These are phyloP conservation scores for Paramecium tetraurelia DNA, from an alignment of 73 alveolate species.

Conservation along the genomic window DNA sequence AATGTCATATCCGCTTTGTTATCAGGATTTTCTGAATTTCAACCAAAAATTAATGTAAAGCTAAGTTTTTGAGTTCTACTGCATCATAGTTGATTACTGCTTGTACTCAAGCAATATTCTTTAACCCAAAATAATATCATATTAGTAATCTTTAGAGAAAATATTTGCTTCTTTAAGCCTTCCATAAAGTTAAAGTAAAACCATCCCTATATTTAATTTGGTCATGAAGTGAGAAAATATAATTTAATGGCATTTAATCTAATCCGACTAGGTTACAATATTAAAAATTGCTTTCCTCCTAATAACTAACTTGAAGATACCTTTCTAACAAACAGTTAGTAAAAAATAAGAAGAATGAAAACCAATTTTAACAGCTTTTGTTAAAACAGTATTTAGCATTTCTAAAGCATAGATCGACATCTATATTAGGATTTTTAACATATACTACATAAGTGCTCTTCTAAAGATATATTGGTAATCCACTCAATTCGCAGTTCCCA, in stretches of 20 bases:
- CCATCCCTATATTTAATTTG: neutral
- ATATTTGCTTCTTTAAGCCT: neutral
- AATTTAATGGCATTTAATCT: neutral
- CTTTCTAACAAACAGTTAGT: neutral
- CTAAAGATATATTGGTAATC: accelerated
- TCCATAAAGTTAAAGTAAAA: neutral
- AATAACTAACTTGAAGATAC: neutral
- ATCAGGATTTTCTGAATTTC: neutral
- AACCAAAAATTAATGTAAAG: neutral
- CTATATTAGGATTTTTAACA: neutral
- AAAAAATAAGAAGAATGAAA: neutral
- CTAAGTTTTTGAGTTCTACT: neutral
- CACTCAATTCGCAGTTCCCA: neutral
- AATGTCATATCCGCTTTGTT: neutral
- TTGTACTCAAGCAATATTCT: too few relatives aligned
- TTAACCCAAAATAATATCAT: neutral
- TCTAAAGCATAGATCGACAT: neutral
- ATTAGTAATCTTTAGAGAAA: neutral
- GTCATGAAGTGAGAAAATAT: neutral
- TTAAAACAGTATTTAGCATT: neutral
- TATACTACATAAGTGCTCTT: neutral
- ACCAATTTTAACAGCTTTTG: neutral
- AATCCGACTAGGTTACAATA: neutral
- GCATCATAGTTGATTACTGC: neutral
- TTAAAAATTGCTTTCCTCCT: neutral